A percentile compares a stretch with the other conserved stretches of the same genome.
Conservation (phyloP, 176 grass and related monocot genomes). For the Eleusine indica region DNA sequence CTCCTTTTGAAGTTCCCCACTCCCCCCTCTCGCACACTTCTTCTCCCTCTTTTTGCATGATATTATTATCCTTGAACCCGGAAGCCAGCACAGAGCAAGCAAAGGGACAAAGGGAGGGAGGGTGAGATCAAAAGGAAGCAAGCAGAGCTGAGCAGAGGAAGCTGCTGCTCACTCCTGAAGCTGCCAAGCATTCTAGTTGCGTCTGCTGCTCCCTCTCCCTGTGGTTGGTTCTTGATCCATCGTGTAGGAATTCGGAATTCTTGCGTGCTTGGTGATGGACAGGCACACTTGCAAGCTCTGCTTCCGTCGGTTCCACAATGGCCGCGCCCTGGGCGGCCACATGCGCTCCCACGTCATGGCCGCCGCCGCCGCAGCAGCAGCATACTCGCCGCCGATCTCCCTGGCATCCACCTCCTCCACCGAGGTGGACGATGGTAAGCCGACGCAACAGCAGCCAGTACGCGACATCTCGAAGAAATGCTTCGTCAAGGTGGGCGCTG, state of each 20-base stretch:
- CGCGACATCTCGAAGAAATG: conserved; percentile 63
- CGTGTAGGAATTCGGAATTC: background rate
- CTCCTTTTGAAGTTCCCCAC: conserved; percentile 63
- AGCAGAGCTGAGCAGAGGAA: conserved; percentile 31
- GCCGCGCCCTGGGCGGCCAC: conserved; percentile 87
- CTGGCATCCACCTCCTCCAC: conserved; percentile 54
- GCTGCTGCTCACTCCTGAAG: conserved; percentile 20
- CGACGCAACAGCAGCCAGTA: background rate
- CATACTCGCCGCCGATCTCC: conserved; percentile 44
- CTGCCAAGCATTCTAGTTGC: background rate
- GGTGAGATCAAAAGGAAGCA: conserved; percentile 31
- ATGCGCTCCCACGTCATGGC: conserved; percentile 94
- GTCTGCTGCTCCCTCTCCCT: background rate
- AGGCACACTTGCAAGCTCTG: conserved; percentile 89
- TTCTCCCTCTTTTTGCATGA: conserved; percentile 31
- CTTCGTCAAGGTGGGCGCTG: conserved; percentile 41
- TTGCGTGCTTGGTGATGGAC: conserved; percentile 58
- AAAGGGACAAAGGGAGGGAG: conserved; percentile 24
- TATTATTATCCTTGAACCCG: conserved; percentile 17
- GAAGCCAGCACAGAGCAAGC: conserved; percentile 40
- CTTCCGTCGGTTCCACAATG: conserved; percentile 85
- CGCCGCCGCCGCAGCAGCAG: background rate
- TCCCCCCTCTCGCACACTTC: conserved; percentile 25
- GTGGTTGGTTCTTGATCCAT: background rate
- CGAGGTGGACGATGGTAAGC: conserved; percentile 30